A percentile compares a stretch with the other conserved stretches of the same genome.
phyloP scores from a whole-genome alignment of 257 asterid genomes.

The Solanum clarkiae region DNA sequence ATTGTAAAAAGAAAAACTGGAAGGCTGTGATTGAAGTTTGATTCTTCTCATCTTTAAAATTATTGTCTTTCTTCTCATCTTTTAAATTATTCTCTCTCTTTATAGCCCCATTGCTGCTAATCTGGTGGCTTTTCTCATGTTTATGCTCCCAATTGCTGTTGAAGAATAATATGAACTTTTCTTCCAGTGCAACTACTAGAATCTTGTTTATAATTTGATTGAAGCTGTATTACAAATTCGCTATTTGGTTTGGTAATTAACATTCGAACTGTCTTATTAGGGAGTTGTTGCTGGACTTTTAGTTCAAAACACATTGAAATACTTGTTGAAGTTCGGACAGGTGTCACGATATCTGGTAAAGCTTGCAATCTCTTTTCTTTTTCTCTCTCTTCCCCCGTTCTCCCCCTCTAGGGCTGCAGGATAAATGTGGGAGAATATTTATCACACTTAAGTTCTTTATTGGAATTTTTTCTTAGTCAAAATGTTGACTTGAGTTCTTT shows the following conservation, averaged over 20 bases:
- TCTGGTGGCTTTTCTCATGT: background rate
- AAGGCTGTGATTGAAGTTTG: background rate
- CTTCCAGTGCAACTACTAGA: background rate
- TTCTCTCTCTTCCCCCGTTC: background rate
- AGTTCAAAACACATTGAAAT: constrained; percentile 90
- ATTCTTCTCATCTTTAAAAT: background rate
- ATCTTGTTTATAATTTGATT: background rate
- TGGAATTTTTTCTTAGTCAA: background rate
- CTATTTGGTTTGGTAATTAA: background rate
- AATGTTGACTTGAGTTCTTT: background rate
- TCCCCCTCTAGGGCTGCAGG: background rate
- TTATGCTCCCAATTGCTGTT: background rate
- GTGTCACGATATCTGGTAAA: constrained; percentile 90
- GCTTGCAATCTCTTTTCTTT: background rate
- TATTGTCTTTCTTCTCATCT: background rate
- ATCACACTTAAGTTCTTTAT: background rate
- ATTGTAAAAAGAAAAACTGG: background rate
- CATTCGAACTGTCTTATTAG: constrained; percentile 23
- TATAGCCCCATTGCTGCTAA: background rate
- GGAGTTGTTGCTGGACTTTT: constrained; percentile 98
- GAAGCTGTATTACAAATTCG: background rate
- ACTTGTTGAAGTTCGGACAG: constrained; percentile 78
- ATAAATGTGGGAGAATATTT: background rate
- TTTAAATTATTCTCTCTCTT: background rate
- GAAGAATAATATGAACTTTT: background rate